Evolutionary conservation across 2,329 filamentous ascomycete species (phyloP), one percentile per base, ranked within the genome.

Genomic region (Aotearoamyces nothofagi): DNA sequence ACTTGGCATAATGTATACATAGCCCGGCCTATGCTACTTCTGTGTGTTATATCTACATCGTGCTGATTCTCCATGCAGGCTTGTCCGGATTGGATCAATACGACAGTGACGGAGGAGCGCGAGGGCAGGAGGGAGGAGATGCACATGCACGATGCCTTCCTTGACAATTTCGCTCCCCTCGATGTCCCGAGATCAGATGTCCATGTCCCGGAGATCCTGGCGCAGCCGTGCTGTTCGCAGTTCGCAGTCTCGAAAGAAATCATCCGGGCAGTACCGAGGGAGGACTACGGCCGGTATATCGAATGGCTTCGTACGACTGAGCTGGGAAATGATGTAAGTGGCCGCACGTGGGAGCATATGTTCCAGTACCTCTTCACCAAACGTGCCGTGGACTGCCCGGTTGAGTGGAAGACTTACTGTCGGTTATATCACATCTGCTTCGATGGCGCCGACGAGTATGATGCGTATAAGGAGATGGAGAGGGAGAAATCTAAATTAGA

Each of bases 51-150:
- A n/a, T n/a, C n/a, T n/a, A n/a, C n/a, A n/a, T n/a, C n/a, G n/a
- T n/a, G n/a, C n/a, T n/a, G n/a, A n/a, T n/a, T n/a, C n/a, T n/a
- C n/a, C n/a, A n/a, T n/a, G n/a, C n/a, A n/a, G n/a, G n/a, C n/a
- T n/a, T 71, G 66, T 39, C 66, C 66, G 0, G 56, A 55, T 26
- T 66, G 63, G 60, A 55, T 69, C 34, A 45, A 52, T 33, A 53
- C 50, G 8, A 48, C 43, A n/a, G 13, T 17, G 19, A 43, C 39
- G 15, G 30, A 37, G 16, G 22, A 33, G 9, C 37, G 38, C 12
- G 34, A 37, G 24, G 30, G 22, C 5, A 51, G 49, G 39, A 29
- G 43, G 33, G 48, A 52, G 33, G 43, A 51, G 30, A 39, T 35
- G 3, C 47, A 40, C 27, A 49, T 52, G 41, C 26, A 39, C 15